A percentile compares a stretch with the other conserved stretches of the same genome.
Evolutionary conservation across 1,284 basidiomycete species (phyloP).

Genomic region (Cutaneotrichosporon sp.): DNA sequence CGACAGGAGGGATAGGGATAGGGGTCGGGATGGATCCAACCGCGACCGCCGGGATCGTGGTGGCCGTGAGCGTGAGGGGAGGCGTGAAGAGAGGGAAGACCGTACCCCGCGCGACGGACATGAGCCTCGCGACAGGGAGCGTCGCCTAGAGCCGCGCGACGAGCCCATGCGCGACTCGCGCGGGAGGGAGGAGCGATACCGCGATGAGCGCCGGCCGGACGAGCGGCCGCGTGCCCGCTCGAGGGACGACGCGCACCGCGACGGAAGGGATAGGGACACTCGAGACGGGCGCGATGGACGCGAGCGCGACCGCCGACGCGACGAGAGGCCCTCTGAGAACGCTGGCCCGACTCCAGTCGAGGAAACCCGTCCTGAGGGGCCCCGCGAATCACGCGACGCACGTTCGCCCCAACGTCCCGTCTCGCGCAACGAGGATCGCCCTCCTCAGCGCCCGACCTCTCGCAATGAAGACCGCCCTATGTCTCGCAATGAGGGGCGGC

Average conservation of each 20-base stretch:
- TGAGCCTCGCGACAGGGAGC: constrained; percentile 2
- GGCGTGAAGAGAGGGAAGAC: not conserved
- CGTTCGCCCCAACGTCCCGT: not conserved
- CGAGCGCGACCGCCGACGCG: constrained; percentile 10
- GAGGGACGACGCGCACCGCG: constrained; percentile 6
- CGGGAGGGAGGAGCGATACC: not conserved
- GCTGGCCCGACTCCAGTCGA: not conserved
- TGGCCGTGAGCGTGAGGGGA: constrained; percentile 11
- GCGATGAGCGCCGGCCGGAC: not conserved
- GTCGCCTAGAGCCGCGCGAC: constrained; percentile 8
- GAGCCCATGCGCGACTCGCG: constrained; percentile 9
- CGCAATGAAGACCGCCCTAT: not conserved
- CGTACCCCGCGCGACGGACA: constrained; percentile 10
- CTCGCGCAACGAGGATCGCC: constrained; percentile 1
- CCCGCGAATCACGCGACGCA: not conserved
- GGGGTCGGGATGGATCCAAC: constrained; percentile 5
- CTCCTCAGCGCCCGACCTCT: not conserved
- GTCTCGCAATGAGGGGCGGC: not conserved
- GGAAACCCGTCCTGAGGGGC: not conserved
- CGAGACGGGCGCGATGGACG: constrained; percentile 5
- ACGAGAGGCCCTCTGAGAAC: constrained; percentile 8
- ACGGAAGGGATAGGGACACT: not conserved
- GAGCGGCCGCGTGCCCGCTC: constrained; percentile 5
- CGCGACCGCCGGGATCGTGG: constrained; percentile 13
- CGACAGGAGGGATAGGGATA: constrained; percentile 11